Evolutionary conservation across 1,284 basidiomycete species (phyloP), one percentile per base, ranked within the genome.

Genomic region (Sphagnurus paluster): DNA sequence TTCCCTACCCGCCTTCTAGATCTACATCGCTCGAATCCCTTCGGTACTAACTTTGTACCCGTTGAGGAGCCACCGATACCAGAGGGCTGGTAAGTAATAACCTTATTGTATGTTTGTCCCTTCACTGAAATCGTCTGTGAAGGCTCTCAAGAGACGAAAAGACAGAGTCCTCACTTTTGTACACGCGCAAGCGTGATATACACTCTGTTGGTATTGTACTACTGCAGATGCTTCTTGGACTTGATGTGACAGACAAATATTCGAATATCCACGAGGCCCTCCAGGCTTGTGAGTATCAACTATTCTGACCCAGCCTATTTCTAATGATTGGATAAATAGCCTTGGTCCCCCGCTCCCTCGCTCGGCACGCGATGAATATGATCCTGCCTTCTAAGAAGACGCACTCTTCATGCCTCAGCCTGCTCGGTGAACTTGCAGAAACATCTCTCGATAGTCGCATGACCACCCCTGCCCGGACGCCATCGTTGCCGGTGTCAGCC

Each of bases 181-280:
- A 91, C 58, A 85, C 85, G 3, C 79, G 74, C 26, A 69, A 76
- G 28, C 76, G 88, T 19, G 89, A 91, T 56, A 81, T 91, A 13
- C 87, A 90, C 58, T 72, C 76, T n/a, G 77, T 81, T 0, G 89
- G 87, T 0, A 76, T 90, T 32, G 72, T 89, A 3, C 67, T 90
- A 26, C 54, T 90, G 39, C 87, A 90, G 63, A 90, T 91, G 88
- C 63, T 90, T 9, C 61, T 86, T 19, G 87, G 89, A 0, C 65
- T 82, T 44, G 76, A 84, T 53, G 83, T 89, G 5, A 75, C 77
- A 44, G 71, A 80, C 39, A 53, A 61, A 35, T 74, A 60, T 48
- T 52, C 64, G 19, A 70, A 74, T 39, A 68, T 74, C 1, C 67
- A 70, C 7, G 64, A 67, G 37, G 79, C 77, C 11, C 58, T 80